Conservation (phyloP, 2,329 filamentous ascomycete genomes). For the Xylariaceae sp. region DNA sequence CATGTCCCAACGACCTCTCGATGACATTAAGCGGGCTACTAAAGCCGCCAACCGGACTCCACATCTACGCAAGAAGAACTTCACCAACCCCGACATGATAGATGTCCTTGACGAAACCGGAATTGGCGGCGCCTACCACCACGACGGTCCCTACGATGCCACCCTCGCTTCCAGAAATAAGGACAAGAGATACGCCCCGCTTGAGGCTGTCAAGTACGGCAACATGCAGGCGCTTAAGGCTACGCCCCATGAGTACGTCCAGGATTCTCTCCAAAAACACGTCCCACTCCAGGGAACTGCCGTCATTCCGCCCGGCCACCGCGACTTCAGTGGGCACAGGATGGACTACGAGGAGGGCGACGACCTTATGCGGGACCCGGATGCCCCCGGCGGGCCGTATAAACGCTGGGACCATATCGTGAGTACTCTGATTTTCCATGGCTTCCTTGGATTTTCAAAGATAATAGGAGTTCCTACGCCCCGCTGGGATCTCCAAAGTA, state of each 20-base stretch:
- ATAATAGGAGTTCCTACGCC: too few relatives aligned
- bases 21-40: conserved; percentile 64
- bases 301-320: conserved; percentile 70
- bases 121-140: conserved; percentile 73
- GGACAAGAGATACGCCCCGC: conserved; percentile 63
- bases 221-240: conserved; percentile 79
- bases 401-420: conserved; percentile 75
- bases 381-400: conserved; percentile 72
- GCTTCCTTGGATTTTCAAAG: too few relatives aligned
- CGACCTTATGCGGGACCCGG: conserved; percentile 77
- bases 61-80: conserved; percentile 66
- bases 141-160: conserved; percentile 89
- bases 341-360: conserved; percentile 85
- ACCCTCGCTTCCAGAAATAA: conserved; percentile 74
- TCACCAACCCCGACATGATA: conserved; percentile 75
- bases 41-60: conserved; percentile 67
- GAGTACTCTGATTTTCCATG: too few relatives aligned
- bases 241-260: conserved; percentile 76
- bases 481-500: too few relatives aligned
- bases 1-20: conserved; percentile 66
- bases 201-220: conserved; percentile 73
- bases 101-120: conserved; percentile 73
- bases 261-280: conserved; percentile 72
- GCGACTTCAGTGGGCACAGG: conserved; percentile 67
- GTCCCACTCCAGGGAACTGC: conserved; percentile 82